Conservation (phyloP, 2,329 filamentous ascomycete genomes). For the Phaeosphaeriaceae sp. region DNA sequence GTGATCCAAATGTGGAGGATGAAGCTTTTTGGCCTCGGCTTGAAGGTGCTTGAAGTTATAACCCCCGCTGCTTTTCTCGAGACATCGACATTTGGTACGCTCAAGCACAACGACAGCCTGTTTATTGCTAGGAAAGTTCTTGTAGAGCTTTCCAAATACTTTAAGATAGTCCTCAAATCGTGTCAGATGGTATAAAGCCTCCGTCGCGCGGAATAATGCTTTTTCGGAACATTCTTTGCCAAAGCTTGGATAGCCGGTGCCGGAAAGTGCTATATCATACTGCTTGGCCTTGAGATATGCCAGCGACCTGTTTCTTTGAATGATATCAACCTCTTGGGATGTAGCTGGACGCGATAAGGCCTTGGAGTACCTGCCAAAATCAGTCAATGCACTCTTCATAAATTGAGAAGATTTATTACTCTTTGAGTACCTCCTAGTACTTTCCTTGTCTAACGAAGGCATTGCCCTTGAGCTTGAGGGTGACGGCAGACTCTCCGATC, state of each 20-base stretch:
- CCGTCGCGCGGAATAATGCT: slow-evolving; percentile 51
- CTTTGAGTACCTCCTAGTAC: slow-evolving; percentile 21
- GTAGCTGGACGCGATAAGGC: slow-evolving; percentile 21
- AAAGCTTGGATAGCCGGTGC: slow-evolving; percentile 28
- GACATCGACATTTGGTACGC: slow-evolving; percentile 20
- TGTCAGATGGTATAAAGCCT: slow-evolving; percentile 53
- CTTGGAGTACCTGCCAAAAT: slow-evolving; percentile 50
- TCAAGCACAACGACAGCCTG: slow-evolving; percentile 32
- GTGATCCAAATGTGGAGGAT: slow-evolving; percentile 52
- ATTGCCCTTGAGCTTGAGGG: slow-evolving; percentile 20
- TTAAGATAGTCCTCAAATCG: slow-evolving; percentile 46
- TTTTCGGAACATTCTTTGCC: slow-evolving; percentile 45
- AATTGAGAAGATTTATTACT: slow-evolving; percentile 5
- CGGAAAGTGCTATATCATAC: slow-evolving; percentile 46
- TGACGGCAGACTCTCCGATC: slow-evolving; percentile 5
- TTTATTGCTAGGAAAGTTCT: slow-evolving; percentile 32
- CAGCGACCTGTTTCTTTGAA: slow-evolving; percentile 48
- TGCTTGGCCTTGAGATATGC: slow-evolving; percentile 40
- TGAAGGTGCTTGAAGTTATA: slow-evolving; percentile 48
- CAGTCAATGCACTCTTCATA: slow-evolving; percentile 15
- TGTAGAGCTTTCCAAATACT: slow-evolving; percentile 39
- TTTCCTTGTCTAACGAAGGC: slow-evolving; percentile 8
- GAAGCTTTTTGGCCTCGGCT: slow-evolving; percentile 48
- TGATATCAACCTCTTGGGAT: slow-evolving; percentile 35
- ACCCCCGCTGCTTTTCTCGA: slow-evolving; percentile 48